Evolutionary conservation across 2,329 filamentous ascomycete genomes (phyloP), one percentile per base, ranked within the genome.

Genomic region (Paecilomyces variotii): DNA sequence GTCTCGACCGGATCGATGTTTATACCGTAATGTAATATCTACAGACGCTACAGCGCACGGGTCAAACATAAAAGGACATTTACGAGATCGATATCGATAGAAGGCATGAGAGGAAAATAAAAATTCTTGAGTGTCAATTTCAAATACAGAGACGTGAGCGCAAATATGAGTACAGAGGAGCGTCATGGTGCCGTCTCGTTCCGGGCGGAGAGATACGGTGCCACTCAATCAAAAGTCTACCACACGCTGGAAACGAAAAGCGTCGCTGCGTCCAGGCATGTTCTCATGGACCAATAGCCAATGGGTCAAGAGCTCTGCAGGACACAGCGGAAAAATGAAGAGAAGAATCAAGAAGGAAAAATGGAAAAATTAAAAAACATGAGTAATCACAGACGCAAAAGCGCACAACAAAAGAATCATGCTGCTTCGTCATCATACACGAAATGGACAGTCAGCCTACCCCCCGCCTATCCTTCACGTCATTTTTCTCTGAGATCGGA

Each of bases 381-480:
- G 25, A 27, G 25, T 52, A 52, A 52, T n/a, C 50, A 30, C 11
- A 58, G 56, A 52, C 57, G 27, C 50, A 52, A 52, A 27, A 26
- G 24, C 50, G 27, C 24, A 52, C 45, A 26, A 32, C 45, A 56
- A 55, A 19, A 56, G 58, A 50, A 63, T 65, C 62, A 59, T 64
- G 59, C 62, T 56, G 59, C 63, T 61, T 64, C 56, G 55, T 61
- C 62, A 65, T 65, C 64, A 60, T 65, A 63, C 64, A 65, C 56
- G 34, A 59, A 55, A 51, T 19, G 39, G 39, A 14, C 39, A 45
- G 14, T 45, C 39, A 19, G 39, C 39, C 39, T 45, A 19, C n/a
- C 39, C 14, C 32, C 39, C 39, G 39, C n/a, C 39, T 45, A 19
- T 19, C 39, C 39, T 45, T 45, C 39, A 45, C 39, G 39, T 45